These are phyloP conservation scores for Stemphylium vesicarium DNA, from an alignment of 2,329 filamentous ascomycete species.

Conservation along the genomic window DNA sequence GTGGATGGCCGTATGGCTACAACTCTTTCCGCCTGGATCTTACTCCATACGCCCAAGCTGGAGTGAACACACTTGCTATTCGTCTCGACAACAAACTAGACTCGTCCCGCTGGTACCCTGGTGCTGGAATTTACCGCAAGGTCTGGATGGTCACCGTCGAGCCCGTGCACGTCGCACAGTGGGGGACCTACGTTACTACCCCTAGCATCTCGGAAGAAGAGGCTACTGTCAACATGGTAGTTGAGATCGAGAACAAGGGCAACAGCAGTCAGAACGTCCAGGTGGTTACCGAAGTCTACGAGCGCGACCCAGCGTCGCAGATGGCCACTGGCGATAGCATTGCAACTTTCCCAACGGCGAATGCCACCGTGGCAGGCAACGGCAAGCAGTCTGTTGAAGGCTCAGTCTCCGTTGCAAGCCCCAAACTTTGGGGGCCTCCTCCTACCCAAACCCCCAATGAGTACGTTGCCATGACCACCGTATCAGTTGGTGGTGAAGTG, in stretches of 20 bases:
- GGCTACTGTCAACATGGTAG: slow-evolving; percentile 54
- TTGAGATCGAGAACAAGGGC: slow-evolving; percentile 57
- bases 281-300: slow-evolving; percentile 52
- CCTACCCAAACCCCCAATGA: slow-evolving; percentile 57
- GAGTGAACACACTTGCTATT: slow-evolving; percentile 57
- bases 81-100: slow-evolving; percentile 59
- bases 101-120: slow-evolving; percentile 62
- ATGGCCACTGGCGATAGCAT: slow-evolving; percentile 31
- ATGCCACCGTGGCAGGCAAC: slow-evolving; percentile 40
- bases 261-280: slow-evolving; percentile 44
- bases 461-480: slow-evolving; percentile 56
- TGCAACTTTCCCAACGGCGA: slow-evolving; percentile 45
- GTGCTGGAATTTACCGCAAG: slow-evolving; percentile 61
- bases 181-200: slow-evolving; percentile 58
- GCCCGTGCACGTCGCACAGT: slow-evolving; percentile 55
- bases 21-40: slow-evolving; percentile 60
- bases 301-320: slow-evolving; percentile 44
- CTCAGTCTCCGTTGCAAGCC: slow-evolving; percentile 47
- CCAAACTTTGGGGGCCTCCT: slow-evolving; percentile 58
- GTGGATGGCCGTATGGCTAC: slow-evolving; percentile 61
- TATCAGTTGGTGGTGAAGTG: slow-evolving; percentile 30
- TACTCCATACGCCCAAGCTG: slow-evolving; percentile 50
- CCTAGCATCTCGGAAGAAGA: slow-evolving; percentile 53
- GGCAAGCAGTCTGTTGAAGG: slow-evolving; percentile 43
- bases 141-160: slow-evolving; percentile 61